Conservation (phyloP, 2,329 filamentous ascomycete species). For the Hypoxylon sp. region DNA sequence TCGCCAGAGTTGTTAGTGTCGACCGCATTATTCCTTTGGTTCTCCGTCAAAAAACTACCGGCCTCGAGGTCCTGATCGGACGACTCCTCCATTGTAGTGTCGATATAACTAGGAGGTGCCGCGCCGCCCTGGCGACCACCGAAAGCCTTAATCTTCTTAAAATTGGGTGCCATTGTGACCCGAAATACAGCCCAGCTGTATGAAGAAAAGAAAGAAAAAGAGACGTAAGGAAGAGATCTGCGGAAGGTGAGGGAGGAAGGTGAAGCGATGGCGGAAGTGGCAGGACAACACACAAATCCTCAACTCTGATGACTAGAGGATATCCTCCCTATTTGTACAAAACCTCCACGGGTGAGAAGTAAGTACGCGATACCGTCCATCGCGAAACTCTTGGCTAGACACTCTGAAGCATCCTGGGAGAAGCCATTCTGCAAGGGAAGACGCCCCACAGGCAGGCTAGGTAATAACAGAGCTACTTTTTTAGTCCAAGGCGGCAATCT, state of each 20-base stretch:
- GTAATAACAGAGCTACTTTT: constrained; percentile 24
- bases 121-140: constrained; percentile 46
- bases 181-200: constrained; percentile 54
- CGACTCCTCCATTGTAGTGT: constrained; percentile 46
- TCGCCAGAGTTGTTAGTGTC: constrained; percentile 48
- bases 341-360: constrained; percentile 18
- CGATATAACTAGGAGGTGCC: constrained; percentile 46
- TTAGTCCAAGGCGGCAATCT: constrained; percentile 34
- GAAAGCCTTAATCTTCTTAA: constrained; percentile 54
- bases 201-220: constrained; percentile 37
- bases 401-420: constrained; percentile 45
- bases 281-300: constrained; percentile 28
- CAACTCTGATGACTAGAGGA: constrained; percentile 36
- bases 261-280: constrained; percentile 33
- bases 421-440: constrained; percentile 41
- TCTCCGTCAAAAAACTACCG: constrained; percentile 53
- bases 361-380: constrained; percentile 39
- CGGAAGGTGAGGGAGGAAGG: constrained; percentile 41
- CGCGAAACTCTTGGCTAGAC: constrained; percentile 48
- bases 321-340: constrained; percentile 46
- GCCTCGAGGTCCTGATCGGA: constrained; percentile 53
- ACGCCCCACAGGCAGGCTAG: constrained; percentile 33
- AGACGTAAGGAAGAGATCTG: constrained; percentile 36
- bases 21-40: constrained; percentile 48
- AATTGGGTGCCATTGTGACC: constrained; percentile 53